phyloP scores from a whole-genome alignment of 2,329 filamentous ascomycete genomes.

The Colletotrichum tropicale region DNA sequence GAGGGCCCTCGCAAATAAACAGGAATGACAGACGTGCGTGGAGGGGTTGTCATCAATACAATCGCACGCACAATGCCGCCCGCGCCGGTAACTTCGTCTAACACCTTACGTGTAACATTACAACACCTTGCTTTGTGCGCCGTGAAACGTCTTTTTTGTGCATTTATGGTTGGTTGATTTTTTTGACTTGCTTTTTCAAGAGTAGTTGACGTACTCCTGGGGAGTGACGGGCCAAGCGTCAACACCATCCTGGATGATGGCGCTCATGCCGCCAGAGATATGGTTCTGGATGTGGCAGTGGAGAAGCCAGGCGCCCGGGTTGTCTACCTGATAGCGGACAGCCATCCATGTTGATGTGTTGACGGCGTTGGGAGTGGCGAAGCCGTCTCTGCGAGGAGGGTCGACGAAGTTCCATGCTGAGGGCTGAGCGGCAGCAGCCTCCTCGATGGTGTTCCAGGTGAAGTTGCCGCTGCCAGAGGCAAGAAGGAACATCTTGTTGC shows the following conservation, averaged over 20 bases:
- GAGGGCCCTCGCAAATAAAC: not conserved
- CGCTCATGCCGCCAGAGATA: slow-evolving; percentile 57
- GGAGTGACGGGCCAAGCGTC: slow-evolving; percentile 48
- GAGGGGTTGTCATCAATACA: not conserved
- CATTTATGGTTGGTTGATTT: not conserved
- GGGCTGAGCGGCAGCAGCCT: slow-evolving; percentile 52
- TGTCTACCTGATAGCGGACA: slow-evolving; percentile 55
- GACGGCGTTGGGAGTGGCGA: slow-evolving; percentile 38
- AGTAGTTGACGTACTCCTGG: slow-evolving; percentile 33
- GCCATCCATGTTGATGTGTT: slow-evolving; percentile 48
- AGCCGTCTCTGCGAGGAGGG: slow-evolving; percentile 58
- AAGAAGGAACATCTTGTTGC: slow-evolving; percentile 63
- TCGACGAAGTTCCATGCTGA: slow-evolving; percentile 60
- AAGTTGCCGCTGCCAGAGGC: slow-evolving; percentile 56
- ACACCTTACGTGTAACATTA: slow-evolving; percentile 1
- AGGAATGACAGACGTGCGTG: not conserved
- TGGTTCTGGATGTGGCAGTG: slow-evolving; percentile 63
- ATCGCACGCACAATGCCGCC: slow-evolving; percentile 3
- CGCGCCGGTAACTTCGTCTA: not conserved
- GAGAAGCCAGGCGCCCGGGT: slow-evolving; percentile 58
- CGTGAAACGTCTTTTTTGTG: not conserved
- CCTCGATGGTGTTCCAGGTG: slow-evolving; percentile 55
- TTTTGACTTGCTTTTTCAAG: not conserved
- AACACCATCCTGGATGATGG: slow-evolving; percentile 54
- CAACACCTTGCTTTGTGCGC: not conserved